phyloP scores from a whole-genome alignment of 2,329 filamentous ascomycete species.

The Byssoonygena ceratinophila region DNA sequence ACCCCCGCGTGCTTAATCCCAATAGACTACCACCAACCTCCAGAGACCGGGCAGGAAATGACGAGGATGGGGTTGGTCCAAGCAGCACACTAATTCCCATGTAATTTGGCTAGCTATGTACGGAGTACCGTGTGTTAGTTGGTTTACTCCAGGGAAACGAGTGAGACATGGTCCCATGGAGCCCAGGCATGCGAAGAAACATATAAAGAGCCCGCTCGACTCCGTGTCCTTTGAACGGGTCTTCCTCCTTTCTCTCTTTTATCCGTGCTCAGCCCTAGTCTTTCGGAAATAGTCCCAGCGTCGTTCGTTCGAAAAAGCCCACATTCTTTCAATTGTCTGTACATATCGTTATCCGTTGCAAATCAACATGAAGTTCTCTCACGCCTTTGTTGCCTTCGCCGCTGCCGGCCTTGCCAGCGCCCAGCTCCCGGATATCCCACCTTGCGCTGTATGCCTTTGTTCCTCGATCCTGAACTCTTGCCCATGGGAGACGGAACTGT shows the following conservation, averaged over 20 bases:
- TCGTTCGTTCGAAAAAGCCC: neutral
- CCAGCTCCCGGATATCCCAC: conserved; percentile 38
- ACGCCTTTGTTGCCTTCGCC: conserved; percentile 29
- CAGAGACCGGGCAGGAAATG: neutral
- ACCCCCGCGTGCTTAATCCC: conserved; percentile 7
- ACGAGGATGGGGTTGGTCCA: neutral
- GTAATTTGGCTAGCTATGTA: neutral
- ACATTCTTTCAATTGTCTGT: neutral
- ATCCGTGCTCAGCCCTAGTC: neutral
- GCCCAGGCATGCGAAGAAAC: neutral
- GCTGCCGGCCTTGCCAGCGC: conserved; percentile 37
- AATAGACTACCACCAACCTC: conserved; percentile 1
- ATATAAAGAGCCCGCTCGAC: neutral
- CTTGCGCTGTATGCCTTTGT: conserved; percentile 36
- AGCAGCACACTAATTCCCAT: neutral
- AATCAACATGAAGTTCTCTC: conserved; percentile 28
- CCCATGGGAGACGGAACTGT: neutral
- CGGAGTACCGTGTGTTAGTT: too few relatives aligned
- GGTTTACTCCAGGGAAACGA: neutral
- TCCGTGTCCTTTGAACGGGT: neutral
- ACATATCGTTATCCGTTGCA: neutral
- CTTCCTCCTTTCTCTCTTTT: neutral
- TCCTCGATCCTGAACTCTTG: neutral
- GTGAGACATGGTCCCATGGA: neutral
- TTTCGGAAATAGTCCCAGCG: neutral